Base-by-base conservation (phyloP, 2,329 filamentous ascomycete genomes). In the Trichoderma sp. region DNA sequence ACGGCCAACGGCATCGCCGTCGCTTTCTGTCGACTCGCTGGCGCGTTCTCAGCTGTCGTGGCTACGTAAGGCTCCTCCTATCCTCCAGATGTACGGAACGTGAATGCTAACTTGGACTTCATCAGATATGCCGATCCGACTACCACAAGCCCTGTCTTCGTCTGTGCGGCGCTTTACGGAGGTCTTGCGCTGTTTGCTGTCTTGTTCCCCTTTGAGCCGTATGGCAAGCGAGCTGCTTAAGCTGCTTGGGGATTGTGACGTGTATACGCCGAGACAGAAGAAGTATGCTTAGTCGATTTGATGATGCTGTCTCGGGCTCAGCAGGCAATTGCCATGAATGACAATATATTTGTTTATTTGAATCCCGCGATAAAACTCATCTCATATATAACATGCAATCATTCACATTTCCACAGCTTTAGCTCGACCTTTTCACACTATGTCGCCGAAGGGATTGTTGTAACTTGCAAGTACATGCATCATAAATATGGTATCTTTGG, bases 21-120 rank as follows among this genome's bases (percentile, higher is more conserved):
- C 67, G 84, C 82, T 0, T 84, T 84, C 66, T 90, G 90, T 71
- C 80, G 88, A 3, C 71, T 90, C 66, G 90, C 90, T 86, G 88
- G 88, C 2, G 88, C 90, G 44, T 69, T 90, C 65, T 85, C 82
- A 43, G 87, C 88, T 1, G 82, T 90, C 17, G 83, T 90, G 45
- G 87, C 84, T 0, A 87, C 84, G 4, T 81, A 80, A 39, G 52
- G 1, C 34, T 24, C 30, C n/a, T 5, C 2, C 15, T 24, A 4
- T 41, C 4, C 14, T 55, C 17, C 34, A 24, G 3, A 12, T 17
- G 14, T 41, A 14, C 7, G 10, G 7, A n/a, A n/a, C 12, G 2
- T 12, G n/a, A 15, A 1, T 19, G 39, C 21, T 56, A 14, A 56
- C 21, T 7, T 34, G 7, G 0, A 34, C 4, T 12, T 44, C 21